These are phyloP conservation scores for Podospora sp. DNA, from an alignment of 495 filamentous ascomycete genomes.

Conservation along the genomic window DNA sequence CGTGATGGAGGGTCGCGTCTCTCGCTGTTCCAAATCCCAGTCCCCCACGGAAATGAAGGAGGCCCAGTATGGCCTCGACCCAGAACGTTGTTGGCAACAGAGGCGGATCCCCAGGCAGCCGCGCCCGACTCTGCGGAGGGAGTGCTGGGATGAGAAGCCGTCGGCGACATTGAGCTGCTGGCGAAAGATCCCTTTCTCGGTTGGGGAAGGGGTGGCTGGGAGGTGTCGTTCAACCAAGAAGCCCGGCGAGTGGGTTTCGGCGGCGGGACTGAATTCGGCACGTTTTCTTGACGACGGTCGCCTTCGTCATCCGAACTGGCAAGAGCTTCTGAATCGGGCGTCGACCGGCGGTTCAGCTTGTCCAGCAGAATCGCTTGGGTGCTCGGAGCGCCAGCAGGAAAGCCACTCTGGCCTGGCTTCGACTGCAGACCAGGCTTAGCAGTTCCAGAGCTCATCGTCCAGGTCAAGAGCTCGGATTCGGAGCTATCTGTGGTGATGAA, in stretches of 20 bases:
- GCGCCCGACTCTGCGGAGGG: slow-evolving; percentile 67
- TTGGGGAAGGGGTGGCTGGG: slow-evolving; percentile 45
- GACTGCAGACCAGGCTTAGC: slow-evolving; percentile 44
- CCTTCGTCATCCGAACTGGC: slow-evolving; percentile 91
- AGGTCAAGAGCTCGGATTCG: not conserved
- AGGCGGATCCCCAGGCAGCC: slow-evolving; percentile 62
- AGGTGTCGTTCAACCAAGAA: slow-evolving; percentile 64
- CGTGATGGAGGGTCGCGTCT: slow-evolving; percentile 75
- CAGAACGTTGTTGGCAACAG: slow-evolving; percentile 50
- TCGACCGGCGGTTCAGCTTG: slow-evolving; percentile 77
- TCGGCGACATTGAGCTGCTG: slow-evolving; percentile 70
- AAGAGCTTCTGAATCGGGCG: slow-evolving; percentile 89
- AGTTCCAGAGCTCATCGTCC: slow-evolving; percentile 50
- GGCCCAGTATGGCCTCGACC: slow-evolving; percentile 61
- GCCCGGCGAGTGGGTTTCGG: slow-evolving; percentile 58
- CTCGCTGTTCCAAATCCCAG: slow-evolving; percentile 76
- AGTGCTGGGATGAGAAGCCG: slow-evolving; percentile 72
- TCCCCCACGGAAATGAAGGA: slow-evolving; percentile 70
- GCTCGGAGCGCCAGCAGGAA: slow-evolving; percentile 43
- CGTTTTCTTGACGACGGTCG: slow-evolving; percentile 57
- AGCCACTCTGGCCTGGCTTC: slow-evolving; percentile 45
- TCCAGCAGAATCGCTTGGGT: slow-evolving; percentile 69
- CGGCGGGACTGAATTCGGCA: slow-evolving; percentile 47
- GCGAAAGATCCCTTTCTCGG: slow-evolving; percentile 64
- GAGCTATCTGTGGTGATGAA: not conserved